phyloP scores from a whole-genome alignment of 2,329 filamentous ascomycete genomes.

The Myriosclerotinia curreyana region DNA sequence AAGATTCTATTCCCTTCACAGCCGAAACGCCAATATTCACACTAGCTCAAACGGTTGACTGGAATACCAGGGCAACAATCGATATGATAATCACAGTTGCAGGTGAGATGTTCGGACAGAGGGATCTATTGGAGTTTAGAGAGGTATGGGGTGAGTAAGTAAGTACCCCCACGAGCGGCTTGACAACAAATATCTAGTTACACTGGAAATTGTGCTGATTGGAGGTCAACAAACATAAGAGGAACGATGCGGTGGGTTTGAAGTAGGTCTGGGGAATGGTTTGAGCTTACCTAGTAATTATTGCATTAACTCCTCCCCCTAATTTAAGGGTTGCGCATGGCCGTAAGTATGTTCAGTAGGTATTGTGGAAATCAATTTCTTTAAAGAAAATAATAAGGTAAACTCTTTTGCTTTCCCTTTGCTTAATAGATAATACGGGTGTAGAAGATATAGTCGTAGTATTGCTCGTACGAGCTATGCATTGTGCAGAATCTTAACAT shows the following conservation, averaged over 20 bases:
- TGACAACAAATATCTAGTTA: not conserved
- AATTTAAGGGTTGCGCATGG: not conserved
- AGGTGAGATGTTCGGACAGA: conserved; percentile 86
- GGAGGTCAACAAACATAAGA: not conserved
- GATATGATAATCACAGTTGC: conserved; percentile 90
- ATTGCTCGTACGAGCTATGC: not conserved
- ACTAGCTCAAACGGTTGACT: conserved; percentile 32
- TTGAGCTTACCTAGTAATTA: not conserved
- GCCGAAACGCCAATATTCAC: not conserved
- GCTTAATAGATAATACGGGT: not conserved
- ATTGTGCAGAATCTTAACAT: not conserved
- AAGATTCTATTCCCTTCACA: not conserved
- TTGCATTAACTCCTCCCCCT: not conserved
- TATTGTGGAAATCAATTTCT: conserved; percentile 7
- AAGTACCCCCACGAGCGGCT: not conserved
- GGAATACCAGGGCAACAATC: conserved; percentile 60
- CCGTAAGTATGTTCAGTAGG: conserved; percentile 14
- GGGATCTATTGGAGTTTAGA: conserved; percentile 75
- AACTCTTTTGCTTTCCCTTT: not conserved
- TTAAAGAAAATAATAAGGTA: not conserved
- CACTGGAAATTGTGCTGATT: not conserved
- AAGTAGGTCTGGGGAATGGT: not conserved
- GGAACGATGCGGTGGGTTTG: not conserved
- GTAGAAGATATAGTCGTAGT: not conserved
- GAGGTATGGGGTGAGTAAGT: conserved; percentile 46